Evolutionary conservation across 1,284 basidiomycete genomes (phyloP).

Genomic region (Microbotryum violaceum): DNA sequence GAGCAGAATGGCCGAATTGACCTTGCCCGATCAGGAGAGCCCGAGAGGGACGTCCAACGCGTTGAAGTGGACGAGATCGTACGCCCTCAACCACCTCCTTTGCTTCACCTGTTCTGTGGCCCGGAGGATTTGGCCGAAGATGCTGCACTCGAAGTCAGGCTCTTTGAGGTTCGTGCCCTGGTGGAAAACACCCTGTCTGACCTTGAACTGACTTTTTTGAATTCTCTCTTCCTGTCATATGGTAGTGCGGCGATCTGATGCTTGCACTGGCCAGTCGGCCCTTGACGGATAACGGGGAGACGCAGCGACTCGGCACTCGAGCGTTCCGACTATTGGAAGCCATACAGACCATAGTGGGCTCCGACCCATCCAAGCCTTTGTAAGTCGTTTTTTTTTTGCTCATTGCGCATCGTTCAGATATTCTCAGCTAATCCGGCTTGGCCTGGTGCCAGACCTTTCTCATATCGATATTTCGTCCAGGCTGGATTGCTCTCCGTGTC

Average conservation of each 20-base stretch:
- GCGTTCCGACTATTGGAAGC: slow-evolving; percentile 22
- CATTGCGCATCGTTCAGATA: background rate
- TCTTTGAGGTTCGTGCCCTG: slow-evolving; percentile 4
- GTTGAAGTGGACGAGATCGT: background rate
- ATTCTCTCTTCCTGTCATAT: too few species aligned
- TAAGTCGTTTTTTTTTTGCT: too few species aligned
- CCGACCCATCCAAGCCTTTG: too few species aligned
- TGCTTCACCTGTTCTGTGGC: slow-evolving; percentile 5
- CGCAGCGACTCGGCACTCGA: slow-evolving; percentile 5
- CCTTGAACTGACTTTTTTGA: too few species aligned
- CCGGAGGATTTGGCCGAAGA: background rate
- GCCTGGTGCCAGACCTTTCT: slow-evolving; percentile 4
- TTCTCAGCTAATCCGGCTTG: background rate
- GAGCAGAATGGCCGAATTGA: background rate
- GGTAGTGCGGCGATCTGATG: slow-evolving; percentile 13
- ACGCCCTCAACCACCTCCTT: too few species aligned
- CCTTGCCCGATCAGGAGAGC: background rate
- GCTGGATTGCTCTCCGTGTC: background rate
- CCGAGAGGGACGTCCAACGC: background rate
- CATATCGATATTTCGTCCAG: slow-evolving; percentile 14
- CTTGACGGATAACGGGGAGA: background rate
- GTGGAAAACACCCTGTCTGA: too few species aligned
- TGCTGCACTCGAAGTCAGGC: background rate
- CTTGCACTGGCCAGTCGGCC: slow-evolving; percentile 7
- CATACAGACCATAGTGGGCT: slow-evolving; percentile 16